A percentile compares a stretch with the other conserved stretches of the same genome.
phyloP scores from a whole-genome alignment of 1,284 basidiomycete species.

The Moniliophthora roreri region DNA sequence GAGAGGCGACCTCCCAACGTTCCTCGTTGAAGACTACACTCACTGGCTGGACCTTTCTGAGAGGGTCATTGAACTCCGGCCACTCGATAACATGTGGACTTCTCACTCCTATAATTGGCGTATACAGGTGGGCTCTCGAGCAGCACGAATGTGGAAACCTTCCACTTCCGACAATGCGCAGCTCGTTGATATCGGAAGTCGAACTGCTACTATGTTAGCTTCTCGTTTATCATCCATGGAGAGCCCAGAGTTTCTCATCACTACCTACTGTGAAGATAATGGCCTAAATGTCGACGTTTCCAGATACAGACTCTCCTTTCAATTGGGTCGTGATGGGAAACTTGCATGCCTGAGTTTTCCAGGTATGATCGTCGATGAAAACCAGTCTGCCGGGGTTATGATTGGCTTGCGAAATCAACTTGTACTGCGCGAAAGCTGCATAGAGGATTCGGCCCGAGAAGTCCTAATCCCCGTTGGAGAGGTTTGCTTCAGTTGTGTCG shows the following conservation, averaged over 20 bases:
- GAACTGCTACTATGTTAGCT: conserved; percentile 30
- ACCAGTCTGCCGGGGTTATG: conserved; percentile 37
- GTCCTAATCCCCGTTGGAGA: conserved; percentile 37
- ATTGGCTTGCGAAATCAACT: conserved; percentile 40
- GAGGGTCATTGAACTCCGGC: conserved; percentile 36
- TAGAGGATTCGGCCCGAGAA: conserved; percentile 13
- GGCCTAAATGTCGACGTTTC: conserved; percentile 23
- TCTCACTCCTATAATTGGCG: conserved; percentile 23
- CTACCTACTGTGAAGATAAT: conserved; percentile 13
- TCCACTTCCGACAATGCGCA: conserved; percentile 2
- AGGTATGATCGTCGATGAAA: conserved; percentile 32
- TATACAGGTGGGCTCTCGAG: conserved; percentile 21
- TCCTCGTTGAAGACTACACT: conserved; percentile 29
- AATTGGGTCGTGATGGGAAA: conserved; percentile 22
- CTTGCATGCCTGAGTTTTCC: conserved; percentile 35
- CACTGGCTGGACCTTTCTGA: conserved; percentile 40
- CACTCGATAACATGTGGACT: conserved; percentile 18
- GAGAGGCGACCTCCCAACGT: conserved; percentile 33
- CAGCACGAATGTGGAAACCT: too few relatives aligned
- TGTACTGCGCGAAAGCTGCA: conserved; percentile 31
- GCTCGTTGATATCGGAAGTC: conserved; percentile 24
- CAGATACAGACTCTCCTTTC: conserved; percentile 38
- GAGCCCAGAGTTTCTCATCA: conserved; percentile 25
- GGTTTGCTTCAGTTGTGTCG: conserved; percentile 10
- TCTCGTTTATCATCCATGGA: conserved; percentile 32